A percentile compares a stretch with the other conserved stretches of the same genome.
Conservation (phyloP, 768 basidiomycete genomes). For the Xerocomus potaroensis region DNA sequence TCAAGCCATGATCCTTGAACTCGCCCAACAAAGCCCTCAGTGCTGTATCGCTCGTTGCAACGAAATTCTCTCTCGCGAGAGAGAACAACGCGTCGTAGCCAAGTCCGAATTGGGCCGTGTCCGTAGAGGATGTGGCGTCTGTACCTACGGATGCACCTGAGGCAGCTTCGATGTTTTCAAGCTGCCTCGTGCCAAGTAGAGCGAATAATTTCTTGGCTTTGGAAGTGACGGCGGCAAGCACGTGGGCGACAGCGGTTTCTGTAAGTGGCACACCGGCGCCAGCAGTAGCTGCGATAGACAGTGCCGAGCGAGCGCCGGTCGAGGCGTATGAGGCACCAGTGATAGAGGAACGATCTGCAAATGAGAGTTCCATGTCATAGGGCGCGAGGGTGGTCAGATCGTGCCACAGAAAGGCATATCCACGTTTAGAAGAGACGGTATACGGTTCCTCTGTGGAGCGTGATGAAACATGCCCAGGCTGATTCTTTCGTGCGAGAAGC, state of each 20-base stretch:
- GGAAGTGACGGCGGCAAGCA: slow-evolving; percentile 82
- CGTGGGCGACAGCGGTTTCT: slow-evolving; percentile 73
- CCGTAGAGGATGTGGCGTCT: slow-evolving; percentile 8
- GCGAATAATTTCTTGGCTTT: slow-evolving; percentile 82
- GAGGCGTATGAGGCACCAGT: slow-evolving; percentile 43
- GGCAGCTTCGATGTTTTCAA: slow-evolving; percentile 46
- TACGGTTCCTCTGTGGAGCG: background rate
- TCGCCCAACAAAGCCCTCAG: slow-evolving; percentile 80
- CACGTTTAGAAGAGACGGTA: slow-evolving; percentile 32
- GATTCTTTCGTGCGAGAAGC: slow-evolving; percentile 46
- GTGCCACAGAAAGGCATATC: slow-evolving; percentile 82
- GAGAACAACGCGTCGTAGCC: slow-evolving; percentile 68
- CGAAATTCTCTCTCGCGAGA: slow-evolving; percentile 74
- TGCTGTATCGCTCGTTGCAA: slow-evolving; percentile 85
- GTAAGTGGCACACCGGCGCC: slow-evolving; percentile 46
- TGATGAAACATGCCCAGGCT: slow-evolving; percentile 1
- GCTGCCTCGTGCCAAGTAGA: slow-evolving; percentile 64
- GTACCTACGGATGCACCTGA: slow-evolving; percentile 3
- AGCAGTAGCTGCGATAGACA: slow-evolving; percentile 27
- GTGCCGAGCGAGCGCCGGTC: slow-evolving; percentile 24
- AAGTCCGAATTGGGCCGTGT: slow-evolving; percentile 49
- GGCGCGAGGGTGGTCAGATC: slow-evolving; percentile 82
- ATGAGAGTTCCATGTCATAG: slow-evolving; percentile 75
- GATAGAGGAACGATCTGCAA: slow-evolving; percentile 60
- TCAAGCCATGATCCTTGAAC: slow-evolving; percentile 86